These are phyloP conservation scores for Volvox africanus DNA, from an alignment of 139 green algal genomes.

Conservation along the genomic window DNA sequence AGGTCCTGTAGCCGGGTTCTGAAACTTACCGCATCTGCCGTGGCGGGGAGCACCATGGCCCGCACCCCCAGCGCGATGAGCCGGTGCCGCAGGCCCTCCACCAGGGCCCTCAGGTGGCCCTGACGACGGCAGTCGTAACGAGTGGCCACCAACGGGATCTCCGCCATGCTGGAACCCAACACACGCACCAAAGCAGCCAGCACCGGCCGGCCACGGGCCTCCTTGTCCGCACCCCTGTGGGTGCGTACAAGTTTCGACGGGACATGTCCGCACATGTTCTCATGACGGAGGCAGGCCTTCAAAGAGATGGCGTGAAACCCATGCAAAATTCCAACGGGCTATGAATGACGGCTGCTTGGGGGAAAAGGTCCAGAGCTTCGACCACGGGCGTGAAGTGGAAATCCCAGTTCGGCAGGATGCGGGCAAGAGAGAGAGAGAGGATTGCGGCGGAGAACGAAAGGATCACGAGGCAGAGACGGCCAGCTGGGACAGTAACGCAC, in stretches of 20 bases:
- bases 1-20: not conserved
- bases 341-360: no score
- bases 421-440: not conserved
- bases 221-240: constrained; percentile 37
- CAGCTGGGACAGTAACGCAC: not conserved
- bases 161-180: constrained; percentile 84
- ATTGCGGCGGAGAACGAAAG: not conserved
- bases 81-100: constrained; percentile 53
- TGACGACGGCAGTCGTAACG: constrained; percentile 73
- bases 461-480: not conserved
- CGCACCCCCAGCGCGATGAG: constrained; percentile 63
- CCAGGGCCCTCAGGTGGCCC: constrained; percentile 81
- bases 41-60: constrained; percentile 61
- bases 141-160: constrained; percentile 94
- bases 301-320: no score
- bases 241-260: no score
- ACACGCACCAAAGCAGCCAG: constrained; percentile 81
- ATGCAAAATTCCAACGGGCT: no score
- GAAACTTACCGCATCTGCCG: constrained; percentile 35
- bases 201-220: constrained; percentile 73
- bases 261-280: no score
- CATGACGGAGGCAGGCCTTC: no score
- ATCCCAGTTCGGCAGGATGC: no score
- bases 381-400: no score
- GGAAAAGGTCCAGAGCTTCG: no score